A percentile compares a stretch with the other conserved stretches of the same genome.
Evolutionary conservation across 2,329 filamentous ascomycete genomes (phyloP).

Genomic region (Daldinia sp.): DNA sequence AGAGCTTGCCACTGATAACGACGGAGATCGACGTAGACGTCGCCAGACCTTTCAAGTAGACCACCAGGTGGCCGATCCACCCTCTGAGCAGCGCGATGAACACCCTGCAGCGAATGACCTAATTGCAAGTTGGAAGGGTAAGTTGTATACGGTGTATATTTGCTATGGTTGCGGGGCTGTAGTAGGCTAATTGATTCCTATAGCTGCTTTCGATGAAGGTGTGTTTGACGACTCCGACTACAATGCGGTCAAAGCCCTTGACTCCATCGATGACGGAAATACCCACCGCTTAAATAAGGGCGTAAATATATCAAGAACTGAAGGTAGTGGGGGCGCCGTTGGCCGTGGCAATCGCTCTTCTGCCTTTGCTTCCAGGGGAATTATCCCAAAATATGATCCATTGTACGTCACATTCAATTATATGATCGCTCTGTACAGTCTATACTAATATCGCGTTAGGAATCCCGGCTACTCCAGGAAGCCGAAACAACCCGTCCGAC

Average conservation of each 20-base stretch:
- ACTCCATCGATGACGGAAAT: constrained; percentile 37
- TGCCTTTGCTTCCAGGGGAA: not conserved
- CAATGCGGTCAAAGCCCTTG: constrained; percentile 29
- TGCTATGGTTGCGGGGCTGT: not conserved
- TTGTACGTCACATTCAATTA: constrained; percentile 4
- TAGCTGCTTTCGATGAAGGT: constrained; percentile 32
- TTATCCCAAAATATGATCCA: not conserved
- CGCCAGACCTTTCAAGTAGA: not conserved
- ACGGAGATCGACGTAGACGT: not conserved
- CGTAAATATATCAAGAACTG: not conserved
- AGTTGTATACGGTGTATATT: not conserved
- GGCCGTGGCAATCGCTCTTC: not conserved
- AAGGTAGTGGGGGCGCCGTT: not conserved
- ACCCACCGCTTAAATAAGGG: constrained; percentile 31
- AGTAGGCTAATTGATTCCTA: constrained; percentile 8
- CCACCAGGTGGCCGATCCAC: not conserved
- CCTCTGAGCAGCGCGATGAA: not conserved
- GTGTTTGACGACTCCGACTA: constrained; percentile 36
- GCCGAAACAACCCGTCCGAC: not conserved
- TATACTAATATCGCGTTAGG: constrained; percentile 4
- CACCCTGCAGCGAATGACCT: not conserved
- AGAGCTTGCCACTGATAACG: constrained; percentile 26
- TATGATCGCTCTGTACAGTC: not conserved
- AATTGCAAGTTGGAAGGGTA: constrained; percentile 25
- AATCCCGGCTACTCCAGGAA: constrained; percentile 4